Evolutionary conservation across 2,329 filamentous ascomycete species (phyloP).

Genomic region (Monosporascus sp.): DNA sequence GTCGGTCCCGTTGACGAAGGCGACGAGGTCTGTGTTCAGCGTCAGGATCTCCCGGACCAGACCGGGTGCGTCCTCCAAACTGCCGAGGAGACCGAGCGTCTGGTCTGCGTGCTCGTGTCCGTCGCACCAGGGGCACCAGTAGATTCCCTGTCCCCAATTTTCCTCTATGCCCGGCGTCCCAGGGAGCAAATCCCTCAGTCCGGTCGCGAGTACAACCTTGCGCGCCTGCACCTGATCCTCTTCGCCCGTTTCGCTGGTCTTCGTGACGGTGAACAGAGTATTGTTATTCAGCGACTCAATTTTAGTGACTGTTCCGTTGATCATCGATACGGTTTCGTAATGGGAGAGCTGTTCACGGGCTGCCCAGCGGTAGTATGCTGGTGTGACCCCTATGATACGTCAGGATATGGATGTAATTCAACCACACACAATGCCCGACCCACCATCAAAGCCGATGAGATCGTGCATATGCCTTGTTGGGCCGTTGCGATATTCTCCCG

Average conservation of each 20-base stretch:
- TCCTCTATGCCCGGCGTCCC: conserved; percentile 48
- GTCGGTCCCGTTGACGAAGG: conserved; percentile 56
- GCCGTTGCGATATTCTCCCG: conserved; percentile 51
- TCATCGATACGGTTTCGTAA: conserved; percentile 45
- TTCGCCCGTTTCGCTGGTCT: conserved; percentile 20
- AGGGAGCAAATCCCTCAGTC: conserved; percentile 50
- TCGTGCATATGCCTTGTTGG: conserved; percentile 57
- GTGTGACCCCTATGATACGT: conserved; percentile 40
- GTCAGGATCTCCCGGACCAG: conserved; percentile 48
- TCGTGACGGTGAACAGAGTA: conserved; percentile 41
- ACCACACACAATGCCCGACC: not conserved
- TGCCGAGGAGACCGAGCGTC: conserved; percentile 46
- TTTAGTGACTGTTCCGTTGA: conserved; percentile 47
- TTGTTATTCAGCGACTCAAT: conserved; percentile 34
- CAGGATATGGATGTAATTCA: not conserved
- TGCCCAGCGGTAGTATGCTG: conserved; percentile 47
- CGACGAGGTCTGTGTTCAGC: conserved; percentile 49
- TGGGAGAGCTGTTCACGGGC: conserved; percentile 47
- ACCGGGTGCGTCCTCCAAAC: conserved; percentile 37
- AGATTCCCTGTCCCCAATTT: conserved; percentile 55
- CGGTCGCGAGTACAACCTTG: conserved; percentile 54
- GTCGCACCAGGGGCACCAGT: conserved; percentile 62
- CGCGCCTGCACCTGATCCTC: conserved; percentile 37
- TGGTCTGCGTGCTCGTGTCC: conserved; percentile 58
- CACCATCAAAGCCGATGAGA: conserved; percentile 55